phyloP scores from a whole-genome alignment of 1,284 basidiomycete genomes.

The Ceratobasidium sp. region DNA sequence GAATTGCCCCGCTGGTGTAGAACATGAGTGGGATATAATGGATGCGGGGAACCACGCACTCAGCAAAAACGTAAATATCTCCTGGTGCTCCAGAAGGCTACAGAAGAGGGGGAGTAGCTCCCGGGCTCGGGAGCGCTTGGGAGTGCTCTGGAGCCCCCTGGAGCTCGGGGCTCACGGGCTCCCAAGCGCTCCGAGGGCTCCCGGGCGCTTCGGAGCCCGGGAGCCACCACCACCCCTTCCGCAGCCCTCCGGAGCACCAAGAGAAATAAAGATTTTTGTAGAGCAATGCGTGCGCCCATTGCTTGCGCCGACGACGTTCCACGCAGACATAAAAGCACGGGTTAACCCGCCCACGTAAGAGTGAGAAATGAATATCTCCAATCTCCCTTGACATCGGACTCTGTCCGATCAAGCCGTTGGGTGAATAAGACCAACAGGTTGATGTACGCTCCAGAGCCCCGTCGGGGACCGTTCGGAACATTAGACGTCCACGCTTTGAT shows the following conservation, averaged over 20 bases:
- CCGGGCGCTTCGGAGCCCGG: too few relatives aligned
- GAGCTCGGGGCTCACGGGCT: too few relatives aligned
- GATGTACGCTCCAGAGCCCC: background rate
- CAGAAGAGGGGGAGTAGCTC: too few relatives aligned
- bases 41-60: background rate
- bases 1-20: background rate
- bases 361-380: conserved; percentile 4
- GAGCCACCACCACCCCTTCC: too few relatives aligned
- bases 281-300: background rate
- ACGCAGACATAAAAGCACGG: background rate
- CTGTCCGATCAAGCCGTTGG: background rate
- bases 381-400: background rate
- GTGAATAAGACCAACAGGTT: background rate
- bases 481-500: background rate
- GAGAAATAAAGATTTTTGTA: too few relatives aligned
- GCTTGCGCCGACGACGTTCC: background rate
- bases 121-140: too few relatives aligned
- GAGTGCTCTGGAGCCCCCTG: too few relatives aligned
- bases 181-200: too few relatives aligned
- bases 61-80: too few relatives aligned
- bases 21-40: background rate
- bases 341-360: background rate
- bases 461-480: background rate
- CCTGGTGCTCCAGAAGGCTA: too few relatives aligned
- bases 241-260: too few relatives aligned